Base-by-base conservation (phyloP, 371 early-diverging fungal genomes). In the Mortierella sp. region DNA sequence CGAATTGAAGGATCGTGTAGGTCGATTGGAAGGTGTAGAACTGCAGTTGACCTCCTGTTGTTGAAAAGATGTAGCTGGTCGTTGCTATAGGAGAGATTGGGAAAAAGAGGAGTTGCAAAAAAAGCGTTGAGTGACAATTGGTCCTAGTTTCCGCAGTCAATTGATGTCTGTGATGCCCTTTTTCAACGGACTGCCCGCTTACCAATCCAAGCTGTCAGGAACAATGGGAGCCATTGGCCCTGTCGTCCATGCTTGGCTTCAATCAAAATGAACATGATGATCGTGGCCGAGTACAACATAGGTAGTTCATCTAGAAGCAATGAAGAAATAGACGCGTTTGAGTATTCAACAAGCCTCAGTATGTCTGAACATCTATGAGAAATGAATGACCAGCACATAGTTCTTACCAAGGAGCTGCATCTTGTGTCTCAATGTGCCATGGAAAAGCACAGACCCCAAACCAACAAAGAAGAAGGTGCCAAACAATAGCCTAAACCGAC, bases 331-430 rank as follows among this genome's bases (percentile, higher is more conserved):
- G 14, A 41, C n/a, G 34, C n/a, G 22, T 45, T 39, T 44, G 7
- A 41, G 45, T 34, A 34, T 34, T 34, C 7, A 10, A 7, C 34
- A 34, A 34, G 34, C 10, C n/a, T n/a, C n/a, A n/a, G n/a, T n/a
- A n/a, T 34, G 34, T 34, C 34, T 10, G 34, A 34, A 10, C 34
- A 34, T 34, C 24, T 24, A 19, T 16, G 13, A 43, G 25, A 52
- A 34, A 21, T 3, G 7, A 28, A 43, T 1, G 10, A n/a, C 12
- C 10, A 28, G 17, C 12, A 22, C 31, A 29, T 41, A 22, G 13
- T 51, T 31, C 28, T 25, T 66, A 72, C 72, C 72, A n/a, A 72
- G 58, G 21, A 73, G 63, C 28, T 73, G 74, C 74, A 73, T 73
- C 43, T 73, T 73, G 52, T 73, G 74, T 0, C 67, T 62, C 21